Percentiles rank a stretch among this genome's conserved stretches.
These are phyloP conservation scores for Flaveria trinervia DNA, from an alignment of 129 eudicot species.

Conservation along the genomic window DNA sequence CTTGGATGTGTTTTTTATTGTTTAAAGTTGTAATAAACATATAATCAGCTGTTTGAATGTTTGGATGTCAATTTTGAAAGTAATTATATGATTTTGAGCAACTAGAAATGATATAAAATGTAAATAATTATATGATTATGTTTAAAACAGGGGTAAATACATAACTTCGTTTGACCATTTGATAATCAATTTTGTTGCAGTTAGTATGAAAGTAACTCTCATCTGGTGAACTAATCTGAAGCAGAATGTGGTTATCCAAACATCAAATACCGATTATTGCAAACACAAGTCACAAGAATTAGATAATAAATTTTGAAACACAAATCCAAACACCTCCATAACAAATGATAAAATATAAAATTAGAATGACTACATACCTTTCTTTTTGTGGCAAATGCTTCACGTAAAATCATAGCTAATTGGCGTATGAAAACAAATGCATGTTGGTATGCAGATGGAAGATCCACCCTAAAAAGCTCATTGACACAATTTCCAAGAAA, in stretches of 20 bases:
- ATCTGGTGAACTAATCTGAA: not conserved
- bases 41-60: not conserved
- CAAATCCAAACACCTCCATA: not conserved
- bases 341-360: not conserved
- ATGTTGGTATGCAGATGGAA: slow-evolving; percentile 86
- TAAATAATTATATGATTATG: no score
- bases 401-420: slow-evolving; percentile 73
- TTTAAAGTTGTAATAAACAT: not conserved
- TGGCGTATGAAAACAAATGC: slow-evolving; percentile 90
- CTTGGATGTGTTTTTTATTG: not conserved
- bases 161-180: not conserved
- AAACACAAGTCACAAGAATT: not conserved
- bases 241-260: not conserved
- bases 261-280: not conserved
- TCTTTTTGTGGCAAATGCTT: slow-evolving; percentile 59
- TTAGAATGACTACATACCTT: slow-evolving; percentile 41
- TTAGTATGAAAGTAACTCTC: not conserved
- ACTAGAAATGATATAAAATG: not conserved
- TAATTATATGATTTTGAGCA: not conserved
- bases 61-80: not conserved
- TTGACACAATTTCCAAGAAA: slow-evolving; percentile 83
- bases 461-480: slow-evolving; percentile 80
- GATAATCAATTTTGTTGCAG: not conserved
- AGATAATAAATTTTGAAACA: not conserved
- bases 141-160: not conserved